Evolutionary conservation across 192 early-diverging fungal genomes (phyloP), one percentile per base, ranked within the genome.

Genomic region (Coemansia sp.): DNA sequence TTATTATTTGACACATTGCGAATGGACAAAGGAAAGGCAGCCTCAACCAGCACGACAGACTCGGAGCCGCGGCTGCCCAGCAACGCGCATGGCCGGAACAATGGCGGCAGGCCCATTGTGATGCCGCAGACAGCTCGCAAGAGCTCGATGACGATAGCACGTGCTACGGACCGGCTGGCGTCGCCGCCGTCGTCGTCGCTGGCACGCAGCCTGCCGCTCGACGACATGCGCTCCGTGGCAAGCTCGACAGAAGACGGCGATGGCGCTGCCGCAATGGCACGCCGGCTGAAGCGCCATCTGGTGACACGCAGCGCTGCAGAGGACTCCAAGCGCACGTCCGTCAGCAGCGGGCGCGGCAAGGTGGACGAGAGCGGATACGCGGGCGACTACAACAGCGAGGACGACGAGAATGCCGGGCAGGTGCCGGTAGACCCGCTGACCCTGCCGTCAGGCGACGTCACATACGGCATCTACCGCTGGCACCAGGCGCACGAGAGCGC

Each of bases 381-480:
- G 11, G 64, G 63, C n/a, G 73, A 76, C 31, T 51, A 53, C 11
- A 66, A 69, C 42, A 63, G 59, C 37, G 62, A 58, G 4, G 58
- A 64, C 34, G 73, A 68, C n/a, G 62, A 65, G 9, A 61, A 59
- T 2, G 38, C 43, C 34, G 51, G 43, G 26, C 61, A 17, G 3
- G 52, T 71, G 56, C 58, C 59, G 1, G 69, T 57, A 23, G 73
- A 80, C 53, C 67, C 76, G 38, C 79, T 84, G 66, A 82, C 82
- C 28, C 65, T 89, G 20, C 74, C 80, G 26, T 85, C 85, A 21
- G 90, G 87, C 11, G 85, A 88, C 51, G 83, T 86, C 54, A 91
- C 91, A 3, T 83, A 87, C 30, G 88, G 90, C 54, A 85, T 95
- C 47, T 95, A 95, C 76, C 88, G 90, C 58, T 93, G 90, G 89